Percentiles rank a stretch among this genome's conserved stretches.
Conservation (phyloP, 352 stramenopile genomes). For the Phytopythium boreale region DNA sequence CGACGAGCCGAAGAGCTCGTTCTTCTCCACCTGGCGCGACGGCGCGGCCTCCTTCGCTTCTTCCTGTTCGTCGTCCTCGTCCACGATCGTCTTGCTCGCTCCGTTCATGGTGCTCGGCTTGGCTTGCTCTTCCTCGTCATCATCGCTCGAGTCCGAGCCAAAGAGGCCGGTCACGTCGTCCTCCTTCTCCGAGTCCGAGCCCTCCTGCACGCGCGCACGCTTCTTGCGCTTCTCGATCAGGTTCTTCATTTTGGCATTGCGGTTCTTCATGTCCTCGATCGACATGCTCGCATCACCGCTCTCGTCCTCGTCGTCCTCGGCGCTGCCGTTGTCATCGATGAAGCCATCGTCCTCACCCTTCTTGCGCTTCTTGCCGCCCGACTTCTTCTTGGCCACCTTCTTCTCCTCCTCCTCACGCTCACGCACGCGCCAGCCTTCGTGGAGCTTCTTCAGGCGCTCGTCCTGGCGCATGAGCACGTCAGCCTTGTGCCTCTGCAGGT, state of each 20-base stretch:
- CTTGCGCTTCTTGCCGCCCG: constrained; percentile 71
- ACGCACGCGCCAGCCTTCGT: constrained; percentile 78
- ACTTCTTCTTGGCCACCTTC: constrained; percentile 75
- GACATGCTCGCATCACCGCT: constrained; percentile 64
- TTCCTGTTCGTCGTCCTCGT: constrained; percentile 10
- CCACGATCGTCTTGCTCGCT: constrained; percentile 12
- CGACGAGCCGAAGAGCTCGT: constrained; percentile 83
- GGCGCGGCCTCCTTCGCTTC: constrained; percentile 6
- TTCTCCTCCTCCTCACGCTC: constrained; percentile 84
- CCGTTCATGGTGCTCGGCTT: constrained; percentile 18
- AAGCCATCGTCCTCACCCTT: constrained; percentile 75
- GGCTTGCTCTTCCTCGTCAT: constrained; percentile 41
- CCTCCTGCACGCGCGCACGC: constrained; percentile 41
- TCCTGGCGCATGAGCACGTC: constrained; percentile 79
- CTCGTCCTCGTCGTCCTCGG: constrained; percentile 59
- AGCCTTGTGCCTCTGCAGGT: constrained; percentile 55
- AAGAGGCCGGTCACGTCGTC: constrained; percentile 66
- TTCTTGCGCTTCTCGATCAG: constrained; percentile 85
- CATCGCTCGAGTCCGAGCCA: constrained; percentile 81
- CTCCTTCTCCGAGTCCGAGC: constrained; percentile 60
- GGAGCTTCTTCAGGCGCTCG: constrained; percentile 77
- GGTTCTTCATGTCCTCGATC: constrained; percentile 90
- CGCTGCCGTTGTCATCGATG: constrained; percentile 56
- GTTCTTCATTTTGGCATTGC: constrained; percentile 84
- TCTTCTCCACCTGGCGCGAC: constrained; percentile 64